Base-by-base conservation (phyloP, 352 stramenopile species). In the Phytophthora chlamydospora region DNA sequence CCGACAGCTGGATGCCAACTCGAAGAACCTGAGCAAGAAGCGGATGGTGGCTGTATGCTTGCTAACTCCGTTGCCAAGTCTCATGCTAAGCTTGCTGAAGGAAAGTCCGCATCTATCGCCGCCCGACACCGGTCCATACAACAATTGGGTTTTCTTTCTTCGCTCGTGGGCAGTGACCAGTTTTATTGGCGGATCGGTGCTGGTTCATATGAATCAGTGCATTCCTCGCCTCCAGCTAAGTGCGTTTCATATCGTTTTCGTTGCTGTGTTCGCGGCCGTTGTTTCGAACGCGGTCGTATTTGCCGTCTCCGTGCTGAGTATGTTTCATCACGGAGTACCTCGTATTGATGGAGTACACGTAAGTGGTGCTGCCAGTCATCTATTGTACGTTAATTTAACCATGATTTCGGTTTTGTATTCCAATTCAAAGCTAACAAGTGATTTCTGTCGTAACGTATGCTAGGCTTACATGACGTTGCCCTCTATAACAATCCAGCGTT, bases 261-360 rank as follows among this genome's bases (percentile, higher is more conserved):
- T 55, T 31, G 39, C 32, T 16, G 6, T 17, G 8, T 34, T 62
- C 19, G 27, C 34, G 9, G 54, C 19, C 29, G 43, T 19, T 33
- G 16, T 55, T 42, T 44, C 43, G 55, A 47, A n/a, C 9, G 19
- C 9, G 4, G 36, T 55, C 29, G 19, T 55, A 16, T 48, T 55
- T 44, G 21, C 12, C 14, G 35, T 62, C 14, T 55, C n/a, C 10
- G 42, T 24, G 10, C 17, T 41, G 27, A 62, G 62, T 73, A 7
- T 54, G 68, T 6, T 64, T 69, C 17, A 61, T 68, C n/a, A 66
- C 58, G 17, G 69, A 81, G 66, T 81, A 71, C 19, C 33, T 76
- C 11, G 31, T 76, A 7, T 47, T 78, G 35, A 53, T 69, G 27
- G 72, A 78, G 51, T 78, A 71, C 29, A 63, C 58, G 4, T 61